phyloP scores from a whole-genome alignment of 1,139 yeast species.

The Lodderomyces theae region DNA sequence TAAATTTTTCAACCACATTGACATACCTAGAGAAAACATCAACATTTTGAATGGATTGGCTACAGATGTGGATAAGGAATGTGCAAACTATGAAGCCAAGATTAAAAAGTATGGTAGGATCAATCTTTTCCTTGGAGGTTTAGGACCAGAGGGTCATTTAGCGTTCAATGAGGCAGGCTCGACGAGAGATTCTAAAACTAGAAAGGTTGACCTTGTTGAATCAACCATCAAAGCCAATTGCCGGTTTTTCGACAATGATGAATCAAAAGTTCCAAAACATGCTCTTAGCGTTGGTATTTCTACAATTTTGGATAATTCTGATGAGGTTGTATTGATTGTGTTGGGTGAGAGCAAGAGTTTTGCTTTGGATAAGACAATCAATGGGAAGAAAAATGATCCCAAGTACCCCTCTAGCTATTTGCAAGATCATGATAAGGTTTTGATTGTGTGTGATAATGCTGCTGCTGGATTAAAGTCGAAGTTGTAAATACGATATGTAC shows the following conservation, averaged over 20 bases:
- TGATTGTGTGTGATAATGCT: slow-evolving; percentile 46
- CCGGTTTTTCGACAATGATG: slow-evolving; percentile 51
- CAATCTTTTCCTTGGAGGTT: slow-evolving; percentile 58
- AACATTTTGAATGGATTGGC: slow-evolving; percentile 57
- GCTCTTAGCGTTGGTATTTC: slow-evolving; percentile 63
- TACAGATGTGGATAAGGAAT: slow-evolving; percentile 45
- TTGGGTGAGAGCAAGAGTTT: slow-evolving; percentile 43
- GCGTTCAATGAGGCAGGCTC: slow-evolving; percentile 66
- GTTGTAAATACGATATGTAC: slow-evolving; percentile 22
- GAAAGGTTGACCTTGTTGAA: slow-evolving; percentile 49
- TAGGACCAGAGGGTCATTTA: slow-evolving; percentile 65
- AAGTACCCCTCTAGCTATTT: slow-evolving; percentile 46
- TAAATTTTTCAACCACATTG: slow-evolving; percentile 58
- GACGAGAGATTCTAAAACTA: slow-evolving; percentile 43
- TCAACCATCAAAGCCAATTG: slow-evolving; percentile 58
- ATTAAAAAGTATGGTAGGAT: slow-evolving; percentile 52
- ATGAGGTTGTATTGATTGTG: slow-evolving; percentile 50
- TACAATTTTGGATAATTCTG: slow-evolving; percentile 57
- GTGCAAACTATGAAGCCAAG: slow-evolving; percentile 48
- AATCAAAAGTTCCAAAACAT: slow-evolving; percentile 47
- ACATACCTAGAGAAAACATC: slow-evolving; percentile 53
- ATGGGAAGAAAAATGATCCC: slow-evolving; percentile 35
- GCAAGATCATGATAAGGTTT: slow-evolving; percentile 44
- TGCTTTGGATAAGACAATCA: slow-evolving; percentile 45
- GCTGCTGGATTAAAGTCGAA: slow-evolving; percentile 40